Conservation (phyloP, 768 basidiomycete species). For the Psilocybe sp. region DNA sequence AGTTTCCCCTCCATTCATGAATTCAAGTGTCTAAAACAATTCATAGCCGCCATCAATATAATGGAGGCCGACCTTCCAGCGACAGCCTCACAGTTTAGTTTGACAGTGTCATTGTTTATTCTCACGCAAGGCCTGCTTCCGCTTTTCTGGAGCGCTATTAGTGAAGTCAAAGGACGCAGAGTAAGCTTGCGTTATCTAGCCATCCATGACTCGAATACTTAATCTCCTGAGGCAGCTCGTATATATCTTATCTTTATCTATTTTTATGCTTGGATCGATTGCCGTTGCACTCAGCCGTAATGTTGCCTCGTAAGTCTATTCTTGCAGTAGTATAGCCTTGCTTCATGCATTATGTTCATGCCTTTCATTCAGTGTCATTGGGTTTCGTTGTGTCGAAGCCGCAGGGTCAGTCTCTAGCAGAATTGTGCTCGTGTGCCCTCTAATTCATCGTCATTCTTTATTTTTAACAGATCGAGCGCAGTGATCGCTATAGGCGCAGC, state of each 20-base stretch:
- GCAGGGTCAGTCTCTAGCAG: constrained; percentile 42
- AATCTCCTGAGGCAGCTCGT: constrained; percentile 32
- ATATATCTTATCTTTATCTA: constrained; percentile 47
- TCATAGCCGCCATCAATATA: constrained; percentile 56
- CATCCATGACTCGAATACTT: not conserved
- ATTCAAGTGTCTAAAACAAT: not conserved
- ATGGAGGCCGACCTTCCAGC: constrained; percentile 64
- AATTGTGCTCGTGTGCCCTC: not conserved
- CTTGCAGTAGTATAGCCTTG: not conserved
- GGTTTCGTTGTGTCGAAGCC: constrained; percentile 68
- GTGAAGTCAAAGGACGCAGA: constrained; percentile 77
- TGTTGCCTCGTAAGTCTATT: constrained; percentile 31
- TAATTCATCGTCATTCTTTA: not conserved
- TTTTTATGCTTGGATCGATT: constrained; percentile 53
- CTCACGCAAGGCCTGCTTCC: constrained; percentile 68
- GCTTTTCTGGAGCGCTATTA: constrained; percentile 63
- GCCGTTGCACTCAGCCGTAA: constrained; percentile 53
- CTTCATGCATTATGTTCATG: not conserved
- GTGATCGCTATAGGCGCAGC: constrained; percentile 73
- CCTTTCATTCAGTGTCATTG: constrained; percentile 48
- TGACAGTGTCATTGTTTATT: constrained; percentile 69
- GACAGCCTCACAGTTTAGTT: constrained; percentile 58
- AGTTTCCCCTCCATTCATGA: constrained; percentile 14
- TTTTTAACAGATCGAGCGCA: constrained; percentile 50
- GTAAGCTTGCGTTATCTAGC: constrained; percentile 26